Conservation (phyloP, 768 basidiomycete species). For the Megacollybia marginata region DNA sequence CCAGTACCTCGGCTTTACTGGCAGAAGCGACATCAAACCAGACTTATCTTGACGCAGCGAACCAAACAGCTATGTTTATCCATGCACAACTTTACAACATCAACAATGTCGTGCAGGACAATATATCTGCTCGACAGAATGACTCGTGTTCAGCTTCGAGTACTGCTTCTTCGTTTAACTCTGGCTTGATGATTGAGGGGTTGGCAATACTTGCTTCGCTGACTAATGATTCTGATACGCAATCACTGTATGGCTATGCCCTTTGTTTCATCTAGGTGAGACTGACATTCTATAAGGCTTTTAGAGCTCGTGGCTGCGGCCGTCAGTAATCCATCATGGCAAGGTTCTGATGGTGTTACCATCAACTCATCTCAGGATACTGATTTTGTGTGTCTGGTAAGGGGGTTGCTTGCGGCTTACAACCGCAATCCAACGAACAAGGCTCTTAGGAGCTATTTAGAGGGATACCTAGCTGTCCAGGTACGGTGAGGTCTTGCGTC, state of each 20-base stretch:
- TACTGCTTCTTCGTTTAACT: constrained; percentile 1
- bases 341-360: background rate
- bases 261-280: background rate
- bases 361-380: background rate
- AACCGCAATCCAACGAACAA: constrained; percentile 4
- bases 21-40: constrained; percentile 7
- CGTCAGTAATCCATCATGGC: background rate
- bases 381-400: background rate
- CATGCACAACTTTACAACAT: constrained; percentile 4
- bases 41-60: constrained; percentile 5
- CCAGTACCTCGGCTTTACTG: constrained; percentile 2
- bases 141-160: constrained; percentile 2
- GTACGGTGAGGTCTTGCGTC: background rate
- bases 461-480: constrained; percentile 7
- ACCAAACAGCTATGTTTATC: constrained; percentile 3
- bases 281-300: background rate
- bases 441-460: background rate
- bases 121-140: constrained; percentile 2
- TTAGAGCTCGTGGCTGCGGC: constrained; percentile 1
- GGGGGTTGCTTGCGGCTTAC: constrained; percentile 4
- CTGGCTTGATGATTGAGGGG: constrained; percentile 8
- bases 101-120: constrained; percentile 1
- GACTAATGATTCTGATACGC: constrained; percentile 1
- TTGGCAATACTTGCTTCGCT: constrained; percentile 7
- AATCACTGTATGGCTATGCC: constrained; percentile 1